Conservation (phyloP, 768 basidiomycete genomes). For the Pulveroboletus ravenelii region DNA sequence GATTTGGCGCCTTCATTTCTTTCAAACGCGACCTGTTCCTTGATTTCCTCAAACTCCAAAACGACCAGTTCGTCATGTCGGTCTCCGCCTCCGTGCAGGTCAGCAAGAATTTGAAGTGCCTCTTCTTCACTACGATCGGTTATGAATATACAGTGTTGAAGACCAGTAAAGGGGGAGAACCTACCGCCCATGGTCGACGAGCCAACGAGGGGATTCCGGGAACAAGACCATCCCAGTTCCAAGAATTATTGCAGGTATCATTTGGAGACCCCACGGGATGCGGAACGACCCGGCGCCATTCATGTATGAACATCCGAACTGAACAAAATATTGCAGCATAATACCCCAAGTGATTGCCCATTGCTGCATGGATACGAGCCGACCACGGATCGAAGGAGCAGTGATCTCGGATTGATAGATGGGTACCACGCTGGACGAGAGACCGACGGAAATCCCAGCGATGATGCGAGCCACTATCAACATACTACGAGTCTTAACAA, state of each 20-base stretch:
- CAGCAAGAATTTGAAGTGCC: slow-evolving; percentile 67
- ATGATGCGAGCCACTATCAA: slow-evolving; percentile 67
- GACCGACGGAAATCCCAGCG: slow-evolving; percentile 62
- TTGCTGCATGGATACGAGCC: slow-evolving; percentile 73
- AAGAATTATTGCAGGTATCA: slow-evolving; percentile 72
- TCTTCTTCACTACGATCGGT: slow-evolving; percentile 37
- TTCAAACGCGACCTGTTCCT: slow-evolving; percentile 52
- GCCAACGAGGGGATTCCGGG: slow-evolving; percentile 70
- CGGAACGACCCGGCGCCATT: slow-evolving; percentile 69
- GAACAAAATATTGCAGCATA: slow-evolving; percentile 68
- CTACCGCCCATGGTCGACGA: slow-evolving; percentile 57
- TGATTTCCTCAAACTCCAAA: slow-evolving; percentile 68
- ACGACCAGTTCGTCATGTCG: slow-evolving; percentile 55
- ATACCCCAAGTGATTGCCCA: slow-evolving; percentile 82
- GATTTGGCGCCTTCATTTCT: slow-evolving; percentile 68
- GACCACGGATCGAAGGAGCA: slow-evolving; percentile 67
- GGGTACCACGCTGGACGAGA: slow-evolving; percentile 62
- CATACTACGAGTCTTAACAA: slow-evolving; percentile 61
- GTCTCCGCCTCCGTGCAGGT: slow-evolving; percentile 64
- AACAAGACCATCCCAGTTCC: slow-evolving; percentile 62
- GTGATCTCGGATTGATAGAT: slow-evolving; percentile 75
- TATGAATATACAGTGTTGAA: background rate
- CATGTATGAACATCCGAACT: slow-evolving; percentile 68
- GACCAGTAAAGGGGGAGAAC: background rate
- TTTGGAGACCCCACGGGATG: slow-evolving; percentile 75